A percentile compares a stretch with the other conserved stretches of the same genome.
These are phyloP conservation scores for Firmiana major DNA, from an alignment of 345 rosid species.

Conservation along the genomic window DNA sequence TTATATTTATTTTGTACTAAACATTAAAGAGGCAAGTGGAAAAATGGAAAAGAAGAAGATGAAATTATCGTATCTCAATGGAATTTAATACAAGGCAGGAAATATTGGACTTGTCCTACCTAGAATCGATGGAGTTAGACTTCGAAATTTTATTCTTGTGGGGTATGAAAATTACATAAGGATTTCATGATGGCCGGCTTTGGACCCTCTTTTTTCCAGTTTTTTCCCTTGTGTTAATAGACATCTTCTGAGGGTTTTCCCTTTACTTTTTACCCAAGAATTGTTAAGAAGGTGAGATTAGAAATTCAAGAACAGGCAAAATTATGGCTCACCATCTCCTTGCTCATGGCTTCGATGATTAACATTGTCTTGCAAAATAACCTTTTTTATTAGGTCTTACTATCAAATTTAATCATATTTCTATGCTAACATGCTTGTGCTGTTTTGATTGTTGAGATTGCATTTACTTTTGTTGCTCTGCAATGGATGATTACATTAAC, in stretches of 20 bases:
- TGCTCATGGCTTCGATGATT: background rate
- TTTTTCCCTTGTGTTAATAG: background rate
- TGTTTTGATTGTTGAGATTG: no score
- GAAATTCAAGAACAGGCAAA: background rate
- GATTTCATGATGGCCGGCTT: background rate
- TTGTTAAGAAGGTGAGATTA: background rate
- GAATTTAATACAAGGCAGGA: background rate
- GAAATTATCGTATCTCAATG: background rate
- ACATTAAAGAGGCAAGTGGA: no score
- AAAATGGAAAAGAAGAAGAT: background rate
- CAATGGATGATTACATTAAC: no score
- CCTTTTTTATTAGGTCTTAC: background rate
- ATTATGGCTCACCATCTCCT: background rate
- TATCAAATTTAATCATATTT: no score
- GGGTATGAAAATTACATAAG: constrained; percentile 3
- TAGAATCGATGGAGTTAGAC: background rate
- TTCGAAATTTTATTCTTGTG: background rate
- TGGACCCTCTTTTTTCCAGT: no score
- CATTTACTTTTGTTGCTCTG: no score
- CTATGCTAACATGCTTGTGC: no score
- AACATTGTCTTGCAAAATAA: no score
- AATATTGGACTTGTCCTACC: background rate
- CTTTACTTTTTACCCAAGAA: background rate
- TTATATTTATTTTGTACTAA: no score
- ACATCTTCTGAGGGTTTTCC: background rate